Base-by-base conservation (phyloP, 768 basidiomycete genomes). In the Mycena latifolia region DNA sequence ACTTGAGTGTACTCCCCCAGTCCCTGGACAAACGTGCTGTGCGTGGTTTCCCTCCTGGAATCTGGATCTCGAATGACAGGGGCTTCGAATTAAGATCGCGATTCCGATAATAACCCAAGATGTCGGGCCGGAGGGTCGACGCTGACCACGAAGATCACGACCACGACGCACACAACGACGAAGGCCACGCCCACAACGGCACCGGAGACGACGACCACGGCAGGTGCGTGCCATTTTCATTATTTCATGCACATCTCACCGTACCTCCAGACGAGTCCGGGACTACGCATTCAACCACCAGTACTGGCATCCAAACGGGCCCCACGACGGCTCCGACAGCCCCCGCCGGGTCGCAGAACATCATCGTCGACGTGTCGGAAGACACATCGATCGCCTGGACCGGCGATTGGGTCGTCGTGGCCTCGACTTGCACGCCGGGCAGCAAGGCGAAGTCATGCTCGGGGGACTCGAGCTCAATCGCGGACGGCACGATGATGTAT, bases 301-400 rank as follows among this genome's bases (percentile, higher is more conserved):
- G 51, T 9, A 1, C 43, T 25, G 20, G 29, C 43, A 1, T 46
- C 60, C 2, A n/a, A n/a, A n/a, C n/a, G n/a, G n/a, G n/a, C n/a
- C n/a, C n/a, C n/a, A n/a, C n/a, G n/a, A n/a, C n/a, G n/a, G 52
- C 45, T 10, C 61, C 61, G 0, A 7, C 52, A 17, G 9, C 61
- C 9, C 52, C 61, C 31, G 3, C 52, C 4, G 61, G 61, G 5
- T 62, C 46, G 6, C 25, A 63, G 54, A 56, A 63, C 22, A 47
- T 63, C 18, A 35, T 56, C 1, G 41, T 63, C 3, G 55, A 63
- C 37, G 46, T 63, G 1, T n/a, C 29, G 1, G 24, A 14, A 3
- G 28, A 39, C 37, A 11, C 27, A 1, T 45, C n/a, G 0, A 48
- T 63, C 55, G 50, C 47, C 17, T 63, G 62, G 54, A 50, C 37